Conservation (phyloP, 345 rosid genomes). For the Toxicodendron radicans region DNA sequence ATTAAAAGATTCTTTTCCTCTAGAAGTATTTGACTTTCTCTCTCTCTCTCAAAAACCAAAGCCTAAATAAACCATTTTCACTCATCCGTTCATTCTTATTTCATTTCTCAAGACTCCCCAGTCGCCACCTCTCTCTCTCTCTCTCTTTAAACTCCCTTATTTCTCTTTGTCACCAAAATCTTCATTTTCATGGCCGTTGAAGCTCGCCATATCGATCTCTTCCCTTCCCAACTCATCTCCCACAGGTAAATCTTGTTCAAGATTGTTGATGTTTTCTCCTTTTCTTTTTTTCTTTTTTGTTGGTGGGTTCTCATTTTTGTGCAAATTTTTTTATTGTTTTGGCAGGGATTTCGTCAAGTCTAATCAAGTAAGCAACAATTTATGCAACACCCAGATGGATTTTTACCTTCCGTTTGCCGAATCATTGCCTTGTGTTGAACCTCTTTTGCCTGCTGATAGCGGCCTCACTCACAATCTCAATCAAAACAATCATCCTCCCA, state of each 20-base stretch:
- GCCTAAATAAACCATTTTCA: conserved; percentile 25
- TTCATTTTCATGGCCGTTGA: conserved; percentile 52
- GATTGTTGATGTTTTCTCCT: too few relatives aligned
- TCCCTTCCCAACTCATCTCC: conserved; percentile 42
- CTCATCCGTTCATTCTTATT: background rate
- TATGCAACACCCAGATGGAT: conserved; percentile 44
- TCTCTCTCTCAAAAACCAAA: conserved; percentile 37
- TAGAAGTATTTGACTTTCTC: conserved; percentile 39
- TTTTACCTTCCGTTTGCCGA: conserved; percentile 25
- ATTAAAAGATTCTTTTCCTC: conserved; percentile 25
- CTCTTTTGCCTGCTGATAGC: conserved; percentile 40
- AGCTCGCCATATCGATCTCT: conserved; percentile 43
- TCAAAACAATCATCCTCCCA: conserved; percentile 12
- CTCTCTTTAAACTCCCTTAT: conserved; percentile 10
- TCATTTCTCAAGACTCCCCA: background rate
- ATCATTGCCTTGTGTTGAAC: conserved; percentile 25
- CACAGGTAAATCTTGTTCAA: conserved; percentile 28
- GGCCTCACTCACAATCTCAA: conserved; percentile 51
- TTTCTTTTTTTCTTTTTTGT: too few relatives aligned
- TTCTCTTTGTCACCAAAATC: background rate
- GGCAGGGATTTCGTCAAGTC: conserved; percentile 48
- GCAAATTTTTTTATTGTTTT: conserved; percentile 4
- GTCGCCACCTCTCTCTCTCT: conserved; percentile 18
- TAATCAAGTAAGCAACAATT: conserved; percentile 30
- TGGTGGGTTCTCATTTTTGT: background rate